phyloP scores from a whole-genome alignment of 164 flowering plant genomes.

The Houttuynia cordata region DNA sequence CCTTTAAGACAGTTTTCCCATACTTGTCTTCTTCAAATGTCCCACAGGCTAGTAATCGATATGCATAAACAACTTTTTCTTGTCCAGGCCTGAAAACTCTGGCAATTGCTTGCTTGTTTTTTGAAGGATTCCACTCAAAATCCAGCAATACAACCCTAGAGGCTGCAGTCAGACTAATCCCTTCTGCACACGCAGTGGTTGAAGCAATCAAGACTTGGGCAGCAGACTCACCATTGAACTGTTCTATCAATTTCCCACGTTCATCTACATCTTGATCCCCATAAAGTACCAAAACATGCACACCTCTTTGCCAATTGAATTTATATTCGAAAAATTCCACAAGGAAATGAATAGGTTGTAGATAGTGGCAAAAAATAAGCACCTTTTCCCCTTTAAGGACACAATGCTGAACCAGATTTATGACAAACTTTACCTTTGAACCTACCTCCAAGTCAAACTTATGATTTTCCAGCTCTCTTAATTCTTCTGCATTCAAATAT shows the following conservation, averaged over 20 bases:
- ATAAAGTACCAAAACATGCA: slow-evolving; percentile 59
- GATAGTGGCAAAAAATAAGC: slow-evolving; percentile 73
- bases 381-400: slow-evolving; percentile 55
- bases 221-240: slow-evolving; percentile 57
- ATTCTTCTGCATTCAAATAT: slow-evolving; percentile 31
- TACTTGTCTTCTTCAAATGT: slow-evolving; percentile 80
- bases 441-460: slow-evolving; percentile 46
- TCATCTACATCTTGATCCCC: slow-evolving; percentile 79
- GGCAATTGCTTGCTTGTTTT: slow-evolving; percentile 92
- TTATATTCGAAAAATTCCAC: slow-evolving; percentile 43
- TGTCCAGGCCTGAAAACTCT: slow-evolving; percentile 98
- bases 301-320: slow-evolving; percentile 59
- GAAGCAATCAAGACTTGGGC: slow-evolving; percentile 72
- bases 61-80: slow-evolving; percentile 73
- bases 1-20: slow-evolving; percentile 70
- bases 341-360: slow-evolving; percentile 66
- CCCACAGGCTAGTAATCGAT: slow-evolving; percentile 60
- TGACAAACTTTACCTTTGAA: slow-evolving; percentile 69
- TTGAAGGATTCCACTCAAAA: slow-evolving; percentile 97
- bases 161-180: slow-evolving; percentile 90
- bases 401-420: slow-evolving; percentile 57
- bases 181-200: slow-evolving; percentile 83
- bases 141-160: slow-evolving; percentile 87
- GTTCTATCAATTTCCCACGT: slow-evolving; percentile 69
- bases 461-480: slow-evolving; percentile 33